Evolutionary conservation across 257 asterid species (phyloP).

Genomic region (Solanum tacnaense): DNA sequence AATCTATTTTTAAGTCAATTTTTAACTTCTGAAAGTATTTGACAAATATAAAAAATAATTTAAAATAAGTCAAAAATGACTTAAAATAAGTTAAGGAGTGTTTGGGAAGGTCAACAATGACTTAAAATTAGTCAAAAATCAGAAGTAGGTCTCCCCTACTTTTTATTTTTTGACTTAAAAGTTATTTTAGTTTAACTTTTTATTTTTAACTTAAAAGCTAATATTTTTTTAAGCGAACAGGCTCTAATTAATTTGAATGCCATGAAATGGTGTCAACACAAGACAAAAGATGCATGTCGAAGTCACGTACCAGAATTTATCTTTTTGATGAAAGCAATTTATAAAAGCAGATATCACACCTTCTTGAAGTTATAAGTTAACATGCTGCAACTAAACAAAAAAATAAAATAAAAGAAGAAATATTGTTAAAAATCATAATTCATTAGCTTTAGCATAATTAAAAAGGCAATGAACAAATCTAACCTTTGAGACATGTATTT

Average conservation of each 20-base stretch:
- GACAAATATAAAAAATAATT: too few relatives aligned
- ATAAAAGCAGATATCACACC: background rate
- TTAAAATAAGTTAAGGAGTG: too few relatives aligned
- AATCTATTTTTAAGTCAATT: too few relatives aligned
- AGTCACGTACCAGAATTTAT: background rate
- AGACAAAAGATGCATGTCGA: background rate
- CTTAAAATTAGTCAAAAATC: too few relatives aligned
- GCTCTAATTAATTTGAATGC: background rate
- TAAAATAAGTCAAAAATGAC: too few relatives aligned
- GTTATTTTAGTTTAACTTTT: too few relatives aligned
- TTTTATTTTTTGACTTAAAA: too few relatives aligned
- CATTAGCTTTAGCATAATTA: background rate
- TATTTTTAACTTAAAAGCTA: too few relatives aligned
- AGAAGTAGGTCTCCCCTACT: rapidly evolving
- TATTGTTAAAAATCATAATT: background rate
- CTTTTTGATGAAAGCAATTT: background rate
- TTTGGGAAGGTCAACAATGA: too few relatives aligned
- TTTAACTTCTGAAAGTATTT: too few relatives aligned
- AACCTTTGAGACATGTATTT: background rate
- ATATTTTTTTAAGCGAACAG: too few relatives aligned
- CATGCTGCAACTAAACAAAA: background rate
- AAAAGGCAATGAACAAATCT: background rate
- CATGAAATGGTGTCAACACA: background rate
- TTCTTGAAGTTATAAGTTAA: background rate
- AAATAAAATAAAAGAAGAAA: background rate